phyloP scores from a whole-genome alignment of 495 filamentous ascomycete species.

The Achaetomiella virescens region DNA sequence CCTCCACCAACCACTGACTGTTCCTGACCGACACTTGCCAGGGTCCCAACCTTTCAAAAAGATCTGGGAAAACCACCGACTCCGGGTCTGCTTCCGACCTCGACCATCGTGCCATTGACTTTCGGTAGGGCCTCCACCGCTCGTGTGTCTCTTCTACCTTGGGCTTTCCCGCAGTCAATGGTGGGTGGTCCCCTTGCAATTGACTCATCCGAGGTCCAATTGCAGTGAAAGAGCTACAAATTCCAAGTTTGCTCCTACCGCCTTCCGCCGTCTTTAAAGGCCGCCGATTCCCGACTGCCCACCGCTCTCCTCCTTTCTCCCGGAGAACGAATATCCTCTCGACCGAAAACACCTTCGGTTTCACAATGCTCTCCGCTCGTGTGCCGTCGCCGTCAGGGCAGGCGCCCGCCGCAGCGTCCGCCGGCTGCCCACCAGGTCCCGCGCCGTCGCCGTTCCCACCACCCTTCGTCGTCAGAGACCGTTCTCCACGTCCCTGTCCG shows the following conservation, averaged over 20 bases:
- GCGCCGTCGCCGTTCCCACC: constrained; percentile 23
- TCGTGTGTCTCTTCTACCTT: constrained; percentile 8
- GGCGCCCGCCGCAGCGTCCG: constrained; percentile 40
- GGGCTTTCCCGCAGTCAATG: constrained; percentile 22
- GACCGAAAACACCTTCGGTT: constrained; percentile 1
- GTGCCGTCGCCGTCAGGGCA: constrained; percentile 36
- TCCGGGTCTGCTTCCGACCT: constrained; percentile 15
- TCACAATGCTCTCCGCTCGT: constrained; percentile 33
- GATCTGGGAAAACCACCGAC: constrained; percentile 10
- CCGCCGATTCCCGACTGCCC: background rate
- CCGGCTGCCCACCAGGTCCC: constrained; percentile 26
- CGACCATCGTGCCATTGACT: constrained; percentile 18
- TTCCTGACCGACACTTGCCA: constrained; percentile 16
- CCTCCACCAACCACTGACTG: constrained; percentile 23
- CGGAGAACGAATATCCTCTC: background rate
- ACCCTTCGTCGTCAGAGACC: constrained; percentile 19
- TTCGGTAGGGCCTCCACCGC: constrained; percentile 17
- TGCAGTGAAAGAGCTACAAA: constrained; percentile 7
- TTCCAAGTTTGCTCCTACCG: background rate
- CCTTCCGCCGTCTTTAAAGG: too few species aligned
- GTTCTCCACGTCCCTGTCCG: constrained; percentile 34
- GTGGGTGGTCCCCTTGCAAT: constrained; percentile 20
- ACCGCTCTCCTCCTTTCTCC: background rate
- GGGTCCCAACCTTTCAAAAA: constrained; percentile 14
- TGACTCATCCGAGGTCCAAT: constrained; percentile 17